Base-by-base conservation (phyloP, 106 monocot species). In the Dendrobium nobile region DNA sequence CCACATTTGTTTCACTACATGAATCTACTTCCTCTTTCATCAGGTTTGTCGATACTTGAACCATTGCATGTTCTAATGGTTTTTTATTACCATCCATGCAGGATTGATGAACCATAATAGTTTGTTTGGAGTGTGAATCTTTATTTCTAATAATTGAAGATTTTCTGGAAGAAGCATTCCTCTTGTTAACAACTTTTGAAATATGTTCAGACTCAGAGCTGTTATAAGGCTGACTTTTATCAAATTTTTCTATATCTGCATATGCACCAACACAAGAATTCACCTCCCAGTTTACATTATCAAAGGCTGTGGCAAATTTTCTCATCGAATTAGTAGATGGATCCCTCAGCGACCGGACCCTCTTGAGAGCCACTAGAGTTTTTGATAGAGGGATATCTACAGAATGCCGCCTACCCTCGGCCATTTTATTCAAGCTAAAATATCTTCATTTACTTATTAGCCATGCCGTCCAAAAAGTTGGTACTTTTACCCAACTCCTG, bases 261-360 rank as follows among this genome's bases (percentile, higher is more conserved):
- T 67, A 67, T 58, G 67, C 65, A 15, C 77, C 92, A 68, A 79
- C 83, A 19, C 78, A 77, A 54, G 92, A 86, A 83, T 84, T 82
- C 26, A 80, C 89, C 40, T 91, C 94, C 88, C 84, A 85, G 55
- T 85, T 85, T 47, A 85, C 42, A 81, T 86, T 78, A 18, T 94
- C 92, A 43, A 77, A 31, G 18, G 51, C 72, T 61, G 77, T 27
- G 7, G 84, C 54, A 80, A 89, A 92, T 75, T 91, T 98, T 79
- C 81, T 84, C 84, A 91, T 82, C 0, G 98, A 95, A 80, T 90
- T 89, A 16, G 98, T 98, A 16, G 89, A 81, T 24, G 98, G 98
- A 75, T 98, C 94, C 77, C 98, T 80, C 44, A 98, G 72, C 4
- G 98, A 98, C 40, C 95, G 87, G 22, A 98, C 98, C 73, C 98